These are phyloP conservation scores for Ophiostoma sp. DNA, from an alignment of 2,329 filamentous ascomycete species.

Conservation along the genomic window DNA sequence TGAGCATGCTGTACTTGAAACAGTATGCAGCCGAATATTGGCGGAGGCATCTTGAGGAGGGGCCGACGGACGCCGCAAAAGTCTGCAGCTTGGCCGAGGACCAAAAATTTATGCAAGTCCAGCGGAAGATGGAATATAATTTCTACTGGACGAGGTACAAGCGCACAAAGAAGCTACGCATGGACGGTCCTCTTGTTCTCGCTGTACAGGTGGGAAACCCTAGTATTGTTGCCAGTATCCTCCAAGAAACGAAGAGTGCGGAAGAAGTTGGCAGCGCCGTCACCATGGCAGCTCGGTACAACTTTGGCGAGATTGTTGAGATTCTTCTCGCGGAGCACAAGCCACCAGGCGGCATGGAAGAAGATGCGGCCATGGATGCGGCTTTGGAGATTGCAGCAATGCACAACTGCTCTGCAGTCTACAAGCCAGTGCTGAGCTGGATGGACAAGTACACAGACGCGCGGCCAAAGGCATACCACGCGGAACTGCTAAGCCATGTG, in stretches of 20 bases:
- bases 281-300: background rate
- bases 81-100: background rate
- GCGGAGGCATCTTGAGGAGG: background rate
- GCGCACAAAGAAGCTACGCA: background rate
- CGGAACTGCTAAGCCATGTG: background rate
- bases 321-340: background rate
- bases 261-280: background rate
- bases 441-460: background rate
- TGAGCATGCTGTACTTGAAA: background rate
- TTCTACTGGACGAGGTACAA: background rate
- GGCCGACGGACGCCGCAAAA: background rate
- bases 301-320: background rate
- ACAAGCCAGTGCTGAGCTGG: background rate
- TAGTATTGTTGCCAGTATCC: background rate
- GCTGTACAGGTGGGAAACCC: background rate
- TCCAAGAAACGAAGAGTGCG: background rate
- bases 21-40: background rate
- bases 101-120: background rate
- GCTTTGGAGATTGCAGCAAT: constrained; percentile 1
- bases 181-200: background rate
- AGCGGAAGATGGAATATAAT: background rate
- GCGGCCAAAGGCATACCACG: background rate
- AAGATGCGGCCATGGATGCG: background rate
- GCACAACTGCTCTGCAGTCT: background rate
- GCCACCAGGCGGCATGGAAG: background rate